Base-by-base conservation (phyloP, 352 stramenopile genomes). In the Phytophthora vignae region DNA sequence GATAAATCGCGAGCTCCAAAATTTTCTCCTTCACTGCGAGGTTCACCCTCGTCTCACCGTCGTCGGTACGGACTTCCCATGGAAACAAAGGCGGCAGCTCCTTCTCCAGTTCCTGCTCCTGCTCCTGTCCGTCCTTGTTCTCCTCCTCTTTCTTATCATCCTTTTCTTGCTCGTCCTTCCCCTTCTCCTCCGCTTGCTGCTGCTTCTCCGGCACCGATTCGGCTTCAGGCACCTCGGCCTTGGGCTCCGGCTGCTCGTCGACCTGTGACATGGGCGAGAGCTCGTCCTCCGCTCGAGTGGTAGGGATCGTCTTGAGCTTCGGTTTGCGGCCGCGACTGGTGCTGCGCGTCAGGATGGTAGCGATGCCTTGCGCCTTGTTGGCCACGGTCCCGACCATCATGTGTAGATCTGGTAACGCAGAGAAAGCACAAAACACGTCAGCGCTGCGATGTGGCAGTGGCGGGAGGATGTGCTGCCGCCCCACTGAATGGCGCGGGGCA, bases 1-100 rank as follows among this genome's bases (percentile, higher is more conserved):
- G 82, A 54, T 89, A 90, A 21, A 90, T 80, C 2, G 79, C 80
- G n/a, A 91, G 79, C 55, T 83, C 82, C 42, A 91, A 52, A 55
- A 90, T 84, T 75, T 85, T 82, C 42, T 88, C 73, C 25, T 76
- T 82, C 33, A 90, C 76, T 0, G 42, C 60, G 4, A 70, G 9
- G 38, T 79, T 81, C 54, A 87, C 85, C 48, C 73, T 63, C 11
- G 77, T 77, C 3, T 75, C 57, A 1, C 80, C 82, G 14, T 73
- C 70, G 29, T 81, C 78, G 25, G 74, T 64, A 19, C 61, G 65
- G 9, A 78, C 68, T 55, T 93, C 82, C 83, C 83, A 91, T 2
- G 83, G 83, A 14, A 91, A 73, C 60, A 90, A 22, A 10, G 55
- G 70, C 2, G 5, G 60, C 44, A 55, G 63, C 25, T 55, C 64